These are phyloP conservation scores for Leccinum angustisporum DNA, from an alignment of 1,284 basidiomycete genomes.

Conservation along the genomic window DNA sequence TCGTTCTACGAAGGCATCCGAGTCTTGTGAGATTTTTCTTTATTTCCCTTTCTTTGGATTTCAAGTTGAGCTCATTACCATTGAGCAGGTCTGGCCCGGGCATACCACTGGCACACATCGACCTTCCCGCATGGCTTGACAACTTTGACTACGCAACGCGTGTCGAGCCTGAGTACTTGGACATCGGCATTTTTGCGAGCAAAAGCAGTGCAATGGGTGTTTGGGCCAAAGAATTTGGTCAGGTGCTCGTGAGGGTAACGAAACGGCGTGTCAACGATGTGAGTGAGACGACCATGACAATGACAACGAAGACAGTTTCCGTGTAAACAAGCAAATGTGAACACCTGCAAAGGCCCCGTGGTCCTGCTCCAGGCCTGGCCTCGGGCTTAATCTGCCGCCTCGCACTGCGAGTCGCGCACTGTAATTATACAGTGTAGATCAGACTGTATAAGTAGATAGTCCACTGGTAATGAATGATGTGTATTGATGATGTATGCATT, in stretches of 20 bases:
- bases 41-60: background rate
- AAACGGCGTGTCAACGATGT: no score
- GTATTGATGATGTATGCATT: no score
- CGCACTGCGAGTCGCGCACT: no score
- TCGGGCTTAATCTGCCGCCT: no score
- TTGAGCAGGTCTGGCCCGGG: slow-evolving; percentile 5
- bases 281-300: no score
- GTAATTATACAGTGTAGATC: no score
- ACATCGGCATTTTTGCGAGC: slow-evolving; percentile 13
- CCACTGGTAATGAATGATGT: no score
- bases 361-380: no score
- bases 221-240: slow-evolving; percentile 7
- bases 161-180: slow-evolving; percentile 6
- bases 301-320: no score
- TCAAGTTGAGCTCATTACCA: background rate
- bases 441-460: no score
- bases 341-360: no score
- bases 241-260: background rate
- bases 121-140: slow-evolving; percentile 17
- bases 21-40: slow-evolving; percentile 9
- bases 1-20: slow-evolving; percentile 12
- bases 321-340: no score
- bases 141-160: slow-evolving; percentile 14
- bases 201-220: slow-evolving; percentile 6
- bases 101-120: slow-evolving; percentile 3